Evolutionary conservation across 2,329 filamentous ascomycete species (phyloP).

Genomic region (Venturia pyrina): DNA sequence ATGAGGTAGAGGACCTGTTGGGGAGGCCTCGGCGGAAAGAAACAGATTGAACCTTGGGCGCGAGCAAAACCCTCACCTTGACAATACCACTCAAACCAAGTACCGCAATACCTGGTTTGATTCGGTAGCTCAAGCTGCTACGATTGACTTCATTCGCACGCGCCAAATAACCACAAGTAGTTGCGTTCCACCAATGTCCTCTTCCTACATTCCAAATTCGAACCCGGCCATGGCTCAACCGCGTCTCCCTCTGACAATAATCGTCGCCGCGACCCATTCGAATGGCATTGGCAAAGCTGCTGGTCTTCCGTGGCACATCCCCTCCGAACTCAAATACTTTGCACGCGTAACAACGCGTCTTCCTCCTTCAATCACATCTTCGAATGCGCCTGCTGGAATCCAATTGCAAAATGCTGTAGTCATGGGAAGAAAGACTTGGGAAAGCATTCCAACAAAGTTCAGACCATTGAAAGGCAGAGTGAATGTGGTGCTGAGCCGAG

Average conservation of each 20-base stretch:
- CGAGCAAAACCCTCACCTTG: neutral
- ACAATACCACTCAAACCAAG: too few relatives aligned
- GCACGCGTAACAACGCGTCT: constrained; percentile 69
- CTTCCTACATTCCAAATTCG: neutral
- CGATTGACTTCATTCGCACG: neutral
- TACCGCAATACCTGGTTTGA: too few relatives aligned
- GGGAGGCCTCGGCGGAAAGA: neutral
- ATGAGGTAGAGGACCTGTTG: neutral
- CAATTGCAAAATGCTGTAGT: constrained; percentile 55
- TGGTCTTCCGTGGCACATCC: constrained; percentile 73
- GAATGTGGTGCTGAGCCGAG: constrained; percentile 69
- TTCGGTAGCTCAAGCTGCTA: neutral
- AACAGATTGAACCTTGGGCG: neutral
- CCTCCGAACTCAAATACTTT: constrained; percentile 92
- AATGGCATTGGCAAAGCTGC: constrained; percentile 74
- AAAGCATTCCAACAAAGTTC: constrained; percentile 70
- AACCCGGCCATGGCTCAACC: neutral
- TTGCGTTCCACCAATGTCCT: neutral
- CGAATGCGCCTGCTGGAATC: neutral
- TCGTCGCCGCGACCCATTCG: constrained; percentile 80
- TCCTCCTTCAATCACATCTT: constrained; percentile 17
- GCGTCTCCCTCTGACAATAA: constrained; percentile 62
- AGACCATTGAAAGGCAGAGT: constrained; percentile 69
- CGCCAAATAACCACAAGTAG: neutral
- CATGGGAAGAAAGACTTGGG: constrained; percentile 97